phyloP scores from a whole-genome alignment of 2,329 filamentous ascomycete genomes.

The Setomelanomma holmii region DNA sequence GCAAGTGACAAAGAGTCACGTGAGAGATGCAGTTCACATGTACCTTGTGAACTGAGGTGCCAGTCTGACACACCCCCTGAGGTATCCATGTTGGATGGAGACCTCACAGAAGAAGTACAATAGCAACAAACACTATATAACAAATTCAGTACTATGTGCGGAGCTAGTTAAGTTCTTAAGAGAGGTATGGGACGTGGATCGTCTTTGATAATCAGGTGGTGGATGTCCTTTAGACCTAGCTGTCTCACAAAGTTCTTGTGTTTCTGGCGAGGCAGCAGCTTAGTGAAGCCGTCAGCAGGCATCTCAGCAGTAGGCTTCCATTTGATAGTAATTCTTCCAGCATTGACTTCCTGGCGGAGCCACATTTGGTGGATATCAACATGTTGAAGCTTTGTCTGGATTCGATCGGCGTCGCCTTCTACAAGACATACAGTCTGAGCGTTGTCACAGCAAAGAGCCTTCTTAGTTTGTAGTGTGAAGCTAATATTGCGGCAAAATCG shows the following conservation, averaged over 20 bases:
- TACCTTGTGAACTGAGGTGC: too few relatives aligned
- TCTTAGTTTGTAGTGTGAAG: slow-evolving; percentile 1
- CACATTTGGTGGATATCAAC: background rate
- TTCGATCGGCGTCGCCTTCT: background rate
- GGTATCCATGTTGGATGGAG: too few relatives aligned
- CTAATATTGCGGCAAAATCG: slow-evolving; percentile 3
- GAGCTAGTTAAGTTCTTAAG: background rate
- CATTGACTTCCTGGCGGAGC: background rate
- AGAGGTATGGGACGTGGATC: background rate
- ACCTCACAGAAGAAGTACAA: too few relatives aligned
- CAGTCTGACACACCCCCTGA: too few relatives aligned
- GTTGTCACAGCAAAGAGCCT: slow-evolving; percentile 3
- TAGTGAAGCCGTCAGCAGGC: background rate
- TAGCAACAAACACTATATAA: too few relatives aligned
- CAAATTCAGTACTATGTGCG: too few relatives aligned
- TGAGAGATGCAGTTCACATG: too few relatives aligned
- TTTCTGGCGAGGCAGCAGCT: background rate
- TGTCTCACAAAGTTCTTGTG: too few relatives aligned
- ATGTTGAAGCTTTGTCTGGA: background rate
- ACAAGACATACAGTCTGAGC: too few relatives aligned
- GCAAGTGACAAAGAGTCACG: too few relatives aligned
- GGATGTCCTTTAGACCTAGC: too few relatives aligned
- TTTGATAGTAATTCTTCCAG: too few relatives aligned
- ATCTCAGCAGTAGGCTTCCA: background rate
- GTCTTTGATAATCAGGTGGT: background rate